Base-by-base conservation (phyloP, 257 asterid species). In the Jacaranda mimosifolia region DNA sequence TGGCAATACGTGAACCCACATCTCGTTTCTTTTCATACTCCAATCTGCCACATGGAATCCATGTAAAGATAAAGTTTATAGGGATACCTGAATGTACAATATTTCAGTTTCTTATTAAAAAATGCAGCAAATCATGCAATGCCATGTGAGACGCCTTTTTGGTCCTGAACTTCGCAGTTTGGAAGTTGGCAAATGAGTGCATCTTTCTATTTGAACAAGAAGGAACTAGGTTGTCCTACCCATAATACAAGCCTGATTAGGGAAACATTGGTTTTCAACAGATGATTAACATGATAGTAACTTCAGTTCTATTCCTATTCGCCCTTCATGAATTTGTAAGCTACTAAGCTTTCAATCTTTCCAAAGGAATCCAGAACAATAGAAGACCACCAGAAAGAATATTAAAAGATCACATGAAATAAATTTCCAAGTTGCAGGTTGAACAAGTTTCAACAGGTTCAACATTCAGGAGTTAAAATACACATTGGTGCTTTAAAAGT, bases 11-110 rank as follows among this genome's bases (percentile, higher is more conserved):
- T 70, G 96, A 87, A 72, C 91, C 97, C 74, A 82, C 83, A n/a
- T 91, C 98, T 71, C 95, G 92, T 86, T 90, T 93, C 82, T 86
- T 92, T 86, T 96, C 99, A 73, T 93, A 96, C 83, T 96, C 98
- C 91, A 93, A 84, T 91, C 99, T 96, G 66, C 70, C 84, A 85
- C 67, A 86, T 52, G 63, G 65, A 69, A 77, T n/a, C 66, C 36
- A 70, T 64, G 74, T 21, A 81, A 70, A 64, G 63, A 70, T 63
- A 73, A 67, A 26, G 64, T 42, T 46, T 62, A 63, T 21, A 67
- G 49, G 57, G 67, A 52, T 26, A 60, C 59, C 40, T 80, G 36
- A 70, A 35, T 58, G 69, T 15, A 70, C 56, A 42, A 59, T 36
- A 63, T 63, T 70, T 48, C 64, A 72, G 55, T 73, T 55, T 66